Conservation (phyloP, 306 rosid species). For the Styphnolobium japonicum region DNA sequence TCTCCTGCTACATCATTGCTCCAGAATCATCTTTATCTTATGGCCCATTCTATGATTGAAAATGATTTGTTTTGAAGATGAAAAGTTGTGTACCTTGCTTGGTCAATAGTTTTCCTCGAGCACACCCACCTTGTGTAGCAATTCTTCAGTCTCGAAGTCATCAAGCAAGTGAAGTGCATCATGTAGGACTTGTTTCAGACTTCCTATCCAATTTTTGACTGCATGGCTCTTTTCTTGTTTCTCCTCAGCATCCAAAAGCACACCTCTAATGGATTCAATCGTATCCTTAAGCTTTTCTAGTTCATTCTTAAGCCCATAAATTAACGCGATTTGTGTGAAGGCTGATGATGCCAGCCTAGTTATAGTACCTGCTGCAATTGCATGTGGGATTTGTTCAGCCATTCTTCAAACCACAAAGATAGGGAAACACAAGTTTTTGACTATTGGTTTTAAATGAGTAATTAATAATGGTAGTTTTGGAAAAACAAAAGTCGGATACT, state of each 20-base stretch:
- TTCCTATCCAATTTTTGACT: background rate
- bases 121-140: background rate
- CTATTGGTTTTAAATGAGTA: no score
- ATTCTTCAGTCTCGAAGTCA: background rate
- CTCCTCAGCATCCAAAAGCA: background rate
- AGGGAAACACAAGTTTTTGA: no score
- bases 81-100: background rate
- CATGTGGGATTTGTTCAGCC: background rate
- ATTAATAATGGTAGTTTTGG: no score
- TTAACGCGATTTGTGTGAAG: background rate
- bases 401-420: background rate
- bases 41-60: background rate
- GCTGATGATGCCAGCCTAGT: background rate
- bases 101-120: background rate
- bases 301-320: background rate
- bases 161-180: slow-evolving; percentile 2
- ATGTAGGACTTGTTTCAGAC: background rate
- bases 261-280: background rate
- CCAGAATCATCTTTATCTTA: background rate
- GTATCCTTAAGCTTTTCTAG: background rate
- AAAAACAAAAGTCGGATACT: no score
- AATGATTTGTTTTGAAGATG: background rate
- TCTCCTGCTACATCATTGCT: background rate
- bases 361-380: background rate
- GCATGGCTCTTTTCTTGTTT: background rate